These are phyloP conservation scores for Zygoascus sp. DNA, from an alignment of 1,139 yeast species.

Conservation along the genomic window DNA sequence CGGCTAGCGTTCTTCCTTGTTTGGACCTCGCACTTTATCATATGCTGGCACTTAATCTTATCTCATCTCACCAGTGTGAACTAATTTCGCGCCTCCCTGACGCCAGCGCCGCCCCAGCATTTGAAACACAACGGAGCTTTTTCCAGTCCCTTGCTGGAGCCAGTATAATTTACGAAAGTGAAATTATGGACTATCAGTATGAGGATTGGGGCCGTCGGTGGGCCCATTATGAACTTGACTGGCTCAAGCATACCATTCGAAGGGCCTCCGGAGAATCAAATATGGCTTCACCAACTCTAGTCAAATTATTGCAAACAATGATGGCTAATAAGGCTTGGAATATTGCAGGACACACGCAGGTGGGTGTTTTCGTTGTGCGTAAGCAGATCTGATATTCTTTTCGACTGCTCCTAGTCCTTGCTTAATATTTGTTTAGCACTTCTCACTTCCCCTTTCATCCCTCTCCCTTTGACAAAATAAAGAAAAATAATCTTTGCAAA, in stretches of 20 bases:
- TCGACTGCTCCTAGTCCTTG: too few relatives aligned
- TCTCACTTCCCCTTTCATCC: too few relatives aligned
- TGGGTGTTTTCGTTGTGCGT: conserved; percentile 23
- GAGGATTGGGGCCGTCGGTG: conserved; percentile 28
- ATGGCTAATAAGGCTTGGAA: conserved; percentile 21
- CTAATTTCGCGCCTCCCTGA: conserved; percentile 25
- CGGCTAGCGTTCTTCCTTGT: conserved; percentile 24
- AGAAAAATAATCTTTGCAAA: too few relatives aligned
- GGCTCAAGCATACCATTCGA: conserved; percentile 19
- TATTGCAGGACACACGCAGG: conserved; percentile 18
- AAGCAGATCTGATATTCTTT: conserved; percentile 12
- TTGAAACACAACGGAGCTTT: conserved; percentile 18
- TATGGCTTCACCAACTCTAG: conserved; percentile 11
- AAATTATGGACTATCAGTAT: conserved; percentile 17
- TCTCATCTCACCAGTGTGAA: conserved; percentile 28
- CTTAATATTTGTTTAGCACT: too few relatives aligned
- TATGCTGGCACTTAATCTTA: conserved; percentile 27
- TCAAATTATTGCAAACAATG: conserved; percentile 22
- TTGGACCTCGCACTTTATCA: conserved; percentile 28
- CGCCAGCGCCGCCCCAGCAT: conserved; percentile 18
- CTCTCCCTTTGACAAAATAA: too few relatives aligned
- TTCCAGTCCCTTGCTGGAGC: conserved; percentile 18
- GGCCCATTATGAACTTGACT: conserved; percentile 25
- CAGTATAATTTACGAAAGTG: conserved; percentile 18
- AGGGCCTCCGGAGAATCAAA: conserved; percentile 1